These are phyloP conservation scores for Ploettnerulaceae sp. DNA, from an alignment of 2,329 filamentous ascomycete genomes.

Conservation along the genomic window DNA sequence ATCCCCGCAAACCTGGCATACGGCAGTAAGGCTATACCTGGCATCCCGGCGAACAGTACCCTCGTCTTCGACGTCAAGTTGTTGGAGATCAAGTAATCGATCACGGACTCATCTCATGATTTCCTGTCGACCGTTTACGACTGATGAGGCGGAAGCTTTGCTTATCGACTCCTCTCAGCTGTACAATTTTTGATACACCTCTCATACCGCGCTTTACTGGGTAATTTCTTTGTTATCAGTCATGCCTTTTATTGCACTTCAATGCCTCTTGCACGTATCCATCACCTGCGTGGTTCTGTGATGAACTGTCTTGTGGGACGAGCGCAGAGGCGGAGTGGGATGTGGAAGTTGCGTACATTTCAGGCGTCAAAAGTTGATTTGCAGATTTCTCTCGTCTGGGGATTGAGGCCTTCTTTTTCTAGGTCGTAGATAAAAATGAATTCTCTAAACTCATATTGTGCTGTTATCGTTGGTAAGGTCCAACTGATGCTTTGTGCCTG, in stretches of 20 bases:
- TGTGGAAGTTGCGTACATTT: slow-evolving; percentile 33
- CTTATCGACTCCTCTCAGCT: slow-evolving; percentile 24
- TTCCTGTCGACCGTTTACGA: slow-evolving; percentile 16
- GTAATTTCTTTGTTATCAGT: slow-evolving; percentile 19
- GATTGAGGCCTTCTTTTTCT: slow-evolving; percentile 5
- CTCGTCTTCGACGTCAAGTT: slow-evolving; percentile 90
- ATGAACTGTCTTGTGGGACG: slow-evolving; percentile 26
- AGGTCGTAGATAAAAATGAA: slow-evolving; percentile 21
- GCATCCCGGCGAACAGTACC: slow-evolving; percentile 87
- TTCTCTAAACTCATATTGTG: neutral
- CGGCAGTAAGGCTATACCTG: slow-evolving; percentile 74
- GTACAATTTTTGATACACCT: slow-evolving; percentile 29
- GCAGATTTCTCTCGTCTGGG: neutral
- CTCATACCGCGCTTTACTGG: slow-evolving; percentile 18
- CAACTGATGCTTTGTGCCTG: too few species aligned
- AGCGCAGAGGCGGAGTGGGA: slow-evolving; percentile 30
- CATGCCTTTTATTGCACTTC: slow-evolving; percentile 12
- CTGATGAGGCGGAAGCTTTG: slow-evolving; percentile 15
- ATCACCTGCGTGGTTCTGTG: slow-evolving; percentile 32
- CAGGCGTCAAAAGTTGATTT: slow-evolving; percentile 31
- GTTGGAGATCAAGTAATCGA: slow-evolving; percentile 71
- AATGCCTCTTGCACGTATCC: slow-evolving; percentile 32
- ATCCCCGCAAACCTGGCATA: slow-evolving; percentile 87
- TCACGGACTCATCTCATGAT: slow-evolving; percentile 1
- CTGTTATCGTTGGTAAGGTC: too few species aligned